Base-by-base conservation (phyloP, 2,329 filamentous ascomycete species). In the Stachybotrys chartarum region DNA sequence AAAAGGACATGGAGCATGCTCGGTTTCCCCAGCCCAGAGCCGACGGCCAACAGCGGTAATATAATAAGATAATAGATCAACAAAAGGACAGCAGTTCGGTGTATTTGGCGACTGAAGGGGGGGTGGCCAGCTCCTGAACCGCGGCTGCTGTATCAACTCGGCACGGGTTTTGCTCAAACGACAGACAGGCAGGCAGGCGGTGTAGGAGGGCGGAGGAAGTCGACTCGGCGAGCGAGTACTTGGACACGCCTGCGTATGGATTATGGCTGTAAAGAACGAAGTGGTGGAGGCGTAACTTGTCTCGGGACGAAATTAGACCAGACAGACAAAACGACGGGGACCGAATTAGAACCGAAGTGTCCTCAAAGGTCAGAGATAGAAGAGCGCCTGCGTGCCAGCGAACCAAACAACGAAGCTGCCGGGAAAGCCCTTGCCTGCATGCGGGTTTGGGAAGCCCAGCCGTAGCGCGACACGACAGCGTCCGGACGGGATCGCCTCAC, bases 1-100 rank as follows among this genome's bases (percentile, higher is more conserved):
- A 72, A 65, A 68, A 74, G 64, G 65, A 68, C 70, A 70, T 74
- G 61, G 70, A 68, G 68, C 70, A 73, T 68, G 64, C 68, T 70
- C 60, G 61, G 50, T 44, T 52, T 51, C 24, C 24, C 24, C 24
- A 54, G 42, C n/a, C 39, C 48, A 24, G 24, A 24, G 11, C 5
- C 42, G 10, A 42, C 48, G 6, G 24, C 51, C 30, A 48, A 50
- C 51, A 51, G 35, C 24, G 24, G 4, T 24, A 24, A 24, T 24
- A 24, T 24, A 24, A 24, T 24, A 24, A 24, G 2, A 24, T 24
- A 24, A 24, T 24, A 24, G 24, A 24, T 3, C 24, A 24, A 49
- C 45, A 50, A 54, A 31, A 39, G 53, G 31, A 48, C 35, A 51
- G 30, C 54, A 49, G n/a, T 30, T 16, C 39, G 24, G 30, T 35